Evolutionary conservation across 306 rosid species (phyloP).

Genomic region (Psophocarpus tetragonolobus): DNA sequence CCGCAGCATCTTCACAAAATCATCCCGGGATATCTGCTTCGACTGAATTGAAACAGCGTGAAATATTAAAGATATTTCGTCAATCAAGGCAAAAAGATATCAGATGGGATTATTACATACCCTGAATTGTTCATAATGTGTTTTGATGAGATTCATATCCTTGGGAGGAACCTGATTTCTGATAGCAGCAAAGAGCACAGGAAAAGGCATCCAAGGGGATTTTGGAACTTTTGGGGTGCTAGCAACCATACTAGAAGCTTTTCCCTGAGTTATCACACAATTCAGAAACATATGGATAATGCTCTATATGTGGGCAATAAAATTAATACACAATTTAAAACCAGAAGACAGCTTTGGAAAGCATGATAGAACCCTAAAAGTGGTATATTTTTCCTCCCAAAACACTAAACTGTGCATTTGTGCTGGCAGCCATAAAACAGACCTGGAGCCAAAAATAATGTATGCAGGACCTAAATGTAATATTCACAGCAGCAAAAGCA

Average conservation of each 20-base stretch:
- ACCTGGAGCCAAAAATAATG: neutral
- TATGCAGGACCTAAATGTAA: neutral
- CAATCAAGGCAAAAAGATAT: neutral
- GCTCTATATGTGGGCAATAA: neutral
- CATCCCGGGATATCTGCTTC: constrained; percentile 66
- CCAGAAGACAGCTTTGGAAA: constrained; percentile 16
- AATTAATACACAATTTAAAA: constrained; percentile 1
- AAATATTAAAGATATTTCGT: constrained; percentile 7
- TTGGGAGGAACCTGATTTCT: constrained; percentile 48
- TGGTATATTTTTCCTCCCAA: neutral
- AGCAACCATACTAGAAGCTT: constrained; percentile 51
- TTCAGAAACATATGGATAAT: constrained; percentile 30
- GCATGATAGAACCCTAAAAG: neutral
- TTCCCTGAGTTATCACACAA: constrained; percentile 46
- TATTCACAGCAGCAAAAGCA: neutral
- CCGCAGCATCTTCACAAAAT: constrained; percentile 72
- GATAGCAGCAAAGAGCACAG: constrained; percentile 72
- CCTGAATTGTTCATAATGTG: constrained; percentile 54
- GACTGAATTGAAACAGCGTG: constrained; percentile 40
- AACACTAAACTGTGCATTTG: neutral
- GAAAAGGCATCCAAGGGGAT: constrained; percentile 89
- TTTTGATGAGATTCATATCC: constrained; percentile 47
- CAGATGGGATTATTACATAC: constrained; percentile 47
- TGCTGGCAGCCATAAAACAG: neutral
- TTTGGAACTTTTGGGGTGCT: constrained; percentile 51